Conservation (phyloP, 129 eudicot genomes). For the Dittrichia graveolens region DNA sequence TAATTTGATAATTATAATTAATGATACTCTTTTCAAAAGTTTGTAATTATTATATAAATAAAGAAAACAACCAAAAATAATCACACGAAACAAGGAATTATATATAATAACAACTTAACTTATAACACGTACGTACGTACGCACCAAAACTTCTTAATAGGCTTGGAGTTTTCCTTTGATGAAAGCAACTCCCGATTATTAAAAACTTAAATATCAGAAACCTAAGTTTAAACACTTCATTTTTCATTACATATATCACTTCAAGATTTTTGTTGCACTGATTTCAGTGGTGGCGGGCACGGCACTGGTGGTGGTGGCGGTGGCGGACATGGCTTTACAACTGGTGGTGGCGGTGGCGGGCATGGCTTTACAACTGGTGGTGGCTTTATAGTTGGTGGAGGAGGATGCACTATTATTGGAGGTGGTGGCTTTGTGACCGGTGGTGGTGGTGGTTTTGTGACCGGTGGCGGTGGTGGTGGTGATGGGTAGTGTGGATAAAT, state of each 20-base stretch:
- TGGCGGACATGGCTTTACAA: constrained; percentile 26
- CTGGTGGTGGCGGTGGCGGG: constrained; percentile 31
- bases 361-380: constrained; percentile 21
- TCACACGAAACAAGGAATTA: not conserved
- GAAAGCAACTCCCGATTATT: constrained; percentile 14
- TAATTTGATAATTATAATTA: too few species aligned
- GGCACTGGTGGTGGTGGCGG: constrained; percentile 22
- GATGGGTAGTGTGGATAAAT: constrained; percentile 26
- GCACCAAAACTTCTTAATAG: constrained; percentile 9
- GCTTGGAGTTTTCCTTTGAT: not conserved
- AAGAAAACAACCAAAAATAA: not conserved
- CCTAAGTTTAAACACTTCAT: constrained; percentile 4
- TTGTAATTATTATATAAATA: too few species aligned
- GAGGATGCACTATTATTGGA: not conserved
- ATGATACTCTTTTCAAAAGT: too few species aligned
- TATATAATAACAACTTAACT: not conserved
- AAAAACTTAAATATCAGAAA: not conserved
- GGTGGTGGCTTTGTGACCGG: constrained; percentile 13
- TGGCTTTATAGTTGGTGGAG: not conserved
- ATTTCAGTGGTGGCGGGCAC: constrained; percentile 26
- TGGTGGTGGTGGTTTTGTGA: constrained; percentile 3
- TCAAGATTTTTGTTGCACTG: constrained; percentile 25
- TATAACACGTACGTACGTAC: too few species aligned
- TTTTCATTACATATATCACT: not conserved
- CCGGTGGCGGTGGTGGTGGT: constrained; percentile 34